Conservation (phyloP, 371 early-diverging fungal species). For the Umbelopsis sp. region DNA sequence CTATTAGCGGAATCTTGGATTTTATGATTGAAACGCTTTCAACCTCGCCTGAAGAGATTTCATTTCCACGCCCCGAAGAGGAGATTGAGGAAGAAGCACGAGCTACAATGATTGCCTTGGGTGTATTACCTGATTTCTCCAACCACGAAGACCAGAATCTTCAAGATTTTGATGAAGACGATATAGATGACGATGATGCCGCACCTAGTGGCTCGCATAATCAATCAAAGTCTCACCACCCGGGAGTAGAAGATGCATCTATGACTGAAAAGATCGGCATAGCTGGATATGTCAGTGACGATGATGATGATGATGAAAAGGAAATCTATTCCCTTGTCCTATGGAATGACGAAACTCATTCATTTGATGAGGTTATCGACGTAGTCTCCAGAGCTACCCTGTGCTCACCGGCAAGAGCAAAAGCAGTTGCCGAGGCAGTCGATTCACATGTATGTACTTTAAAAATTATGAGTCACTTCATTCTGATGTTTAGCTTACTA, state of each 20-base stretch:
- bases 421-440: constrained; percentile 67
- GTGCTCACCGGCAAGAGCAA: constrained; percentile 62
- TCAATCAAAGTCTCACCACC: neutral
- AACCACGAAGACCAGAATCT: neutral
- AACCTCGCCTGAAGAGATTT: constrained; percentile 65
- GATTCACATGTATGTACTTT: constrained; percentile 62
- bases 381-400: constrained; percentile 67
- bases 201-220: neutral
- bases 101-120: constrained; percentile 40
- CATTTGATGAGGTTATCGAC: constrained; percentile 88
- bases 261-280: neutral
- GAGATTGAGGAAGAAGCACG: constrained; percentile 38
- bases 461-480: neutral
- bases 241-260: constrained; percentile 10
- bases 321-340: constrained; percentile 68
- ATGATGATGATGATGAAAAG: constrained; percentile 7
- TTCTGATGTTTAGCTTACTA: neutral
- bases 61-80: constrained; percentile 25
- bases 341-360: constrained; percentile 97
- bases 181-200: neutral
- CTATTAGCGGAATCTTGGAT: constrained; percentile 82
- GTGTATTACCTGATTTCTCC: constrained; percentile 39
- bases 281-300: neutral
- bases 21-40: constrained; percentile 88
- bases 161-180: neutral